Base-by-base conservation (phyloP, 164 flowering plant species). In the Umbilicus rupestris region DNA sequence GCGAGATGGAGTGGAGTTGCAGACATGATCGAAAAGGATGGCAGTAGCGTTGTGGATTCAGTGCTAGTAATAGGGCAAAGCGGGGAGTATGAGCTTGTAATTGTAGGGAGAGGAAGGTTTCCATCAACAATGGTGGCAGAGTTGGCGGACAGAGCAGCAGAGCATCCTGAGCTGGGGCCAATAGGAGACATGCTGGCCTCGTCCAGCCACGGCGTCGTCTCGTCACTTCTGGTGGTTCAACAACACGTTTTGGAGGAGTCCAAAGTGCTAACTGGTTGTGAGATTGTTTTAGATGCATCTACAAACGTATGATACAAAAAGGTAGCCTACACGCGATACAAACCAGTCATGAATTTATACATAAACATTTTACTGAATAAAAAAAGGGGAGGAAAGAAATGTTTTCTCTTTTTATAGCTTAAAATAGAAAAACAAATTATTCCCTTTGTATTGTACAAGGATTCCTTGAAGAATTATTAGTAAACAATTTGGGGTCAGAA, bases 151-250 rank as follows among this genome's bases (percentile, higher is more conserved):
- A 73, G 77, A 0, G 74, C 63, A 22, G 57, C 29, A 50, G 57
- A 50, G 57, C 57, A 50, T 12, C 28, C 57, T 3, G 57, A 50
- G 7, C 63, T 91, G 16, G 97, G 97, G 5, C 85, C 86, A 0
- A 62, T 87, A 0, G 97, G 93, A 5, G 87, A 88, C 66, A 19
- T 82, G 0, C 69, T 91, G 73, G 84, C 96, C 0, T 79, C 91
- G 1, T 66, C 91, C 0, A 72, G 70, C 33, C 68, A 69, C 6
- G 82, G 85, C 3, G 65, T 87, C 0, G 24, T 60, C 17, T 75
- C 84, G 0, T 91, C 97, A 0, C 85, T 85, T 41, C 80, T 91
- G 0, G 86, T 91, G 39, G 68, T 91, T 20, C 97, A 88, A 68
- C 89, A 83, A 28, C 88, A 82, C 41, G 81, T 74, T 31, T 3